Percentiles rank a stretch among this genome's conserved stretches.
phyloP scores from a whole-genome alignment of 148 eudicot species.

The Cornus kousa region DNA sequence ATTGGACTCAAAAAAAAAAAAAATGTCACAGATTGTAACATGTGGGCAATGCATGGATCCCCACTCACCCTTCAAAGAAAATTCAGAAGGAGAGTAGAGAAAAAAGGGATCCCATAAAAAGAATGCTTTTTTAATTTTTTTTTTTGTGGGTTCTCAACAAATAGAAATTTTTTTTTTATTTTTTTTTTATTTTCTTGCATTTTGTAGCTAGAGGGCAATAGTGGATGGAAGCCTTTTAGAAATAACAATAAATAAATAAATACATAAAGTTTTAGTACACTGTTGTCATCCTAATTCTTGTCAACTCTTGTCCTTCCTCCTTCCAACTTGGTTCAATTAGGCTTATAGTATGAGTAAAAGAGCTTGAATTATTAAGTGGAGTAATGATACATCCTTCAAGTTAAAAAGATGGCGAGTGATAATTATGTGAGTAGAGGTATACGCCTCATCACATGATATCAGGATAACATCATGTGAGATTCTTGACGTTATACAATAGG shows the following conservation, averaged over 20 bases:
- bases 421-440: too few species aligned
- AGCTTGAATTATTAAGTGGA: too few species aligned
- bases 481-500: too few species aligned
- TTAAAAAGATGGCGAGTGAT: too few species aligned
- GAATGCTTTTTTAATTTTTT: too few species aligned
- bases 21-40: conserved; percentile 4
- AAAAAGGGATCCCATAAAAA: not conserved
- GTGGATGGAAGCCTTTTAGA: not conserved
- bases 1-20: not conserved
- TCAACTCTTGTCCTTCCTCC: not conserved
- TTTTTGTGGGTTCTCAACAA: conserved; percentile 11
- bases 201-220: not conserved
- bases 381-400: too few species aligned
- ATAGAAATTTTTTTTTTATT: not conserved
- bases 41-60: conserved; percentile 9
- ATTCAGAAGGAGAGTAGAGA: not conserved
- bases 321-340: too few species aligned
- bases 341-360: too few species aligned
- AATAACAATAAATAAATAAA: too few species aligned
- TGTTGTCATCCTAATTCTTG: not conserved
- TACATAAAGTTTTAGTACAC: not conserved
- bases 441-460: too few species aligned
- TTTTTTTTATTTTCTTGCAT: not conserved
- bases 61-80: conserved; percentile 19
- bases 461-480: too few species aligned